Base-by-base conservation (phyloP, 208 protist genomes). In the Trypanosomatidae sp. region DNA sequence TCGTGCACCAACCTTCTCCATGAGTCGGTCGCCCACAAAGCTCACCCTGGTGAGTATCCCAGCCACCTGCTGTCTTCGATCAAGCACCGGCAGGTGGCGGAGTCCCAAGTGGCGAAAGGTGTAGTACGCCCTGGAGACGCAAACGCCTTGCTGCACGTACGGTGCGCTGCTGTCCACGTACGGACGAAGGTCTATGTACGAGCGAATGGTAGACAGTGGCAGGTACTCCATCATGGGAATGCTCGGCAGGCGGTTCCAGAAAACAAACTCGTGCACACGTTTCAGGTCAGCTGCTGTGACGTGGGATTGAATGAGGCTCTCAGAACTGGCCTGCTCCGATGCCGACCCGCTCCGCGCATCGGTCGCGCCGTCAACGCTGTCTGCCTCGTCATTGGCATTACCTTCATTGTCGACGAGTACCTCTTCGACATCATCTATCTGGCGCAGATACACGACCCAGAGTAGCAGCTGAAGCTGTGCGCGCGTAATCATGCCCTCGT, bases 1-100 rank as follows among this genome's bases (percentile, higher is more conserved):
- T 39, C 69, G 58, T 79, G 66, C 56, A 66, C 30, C 53, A 13
- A 86, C 73, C 62, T 73, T 80, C 74, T 92, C 84, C 55, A 86
- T 74, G 77, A 91, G 71, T 22, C 84, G 80, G 69, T 93, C 85
- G 17, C 77, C 84, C 8, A 91, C 77, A 52, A 95, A 82, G 69
- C 91, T 91, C 53, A 86, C 88, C 28, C 93, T 77, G 3, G 93
- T 92, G 43, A 97, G 74, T 25, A 97, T 93, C 33, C 93, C 93
- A 5, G 92, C 76, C 3, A 97, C 83, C 53, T 66, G 74, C 62
- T 87, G 41, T n/a, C 72, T 71, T n/a, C 74, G 58, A 71, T 94
- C 76, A 17, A 95, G 76, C 66, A 97, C 90, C 15, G 89, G 82
- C 47, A 97, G 71, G 59, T 95, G 93, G 25, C 93, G 87, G 59